Evolutionary conservation across 495 filamentous ascomycete genomes (phyloP).

Genomic region (Cudoniella acicularis): DNA sequence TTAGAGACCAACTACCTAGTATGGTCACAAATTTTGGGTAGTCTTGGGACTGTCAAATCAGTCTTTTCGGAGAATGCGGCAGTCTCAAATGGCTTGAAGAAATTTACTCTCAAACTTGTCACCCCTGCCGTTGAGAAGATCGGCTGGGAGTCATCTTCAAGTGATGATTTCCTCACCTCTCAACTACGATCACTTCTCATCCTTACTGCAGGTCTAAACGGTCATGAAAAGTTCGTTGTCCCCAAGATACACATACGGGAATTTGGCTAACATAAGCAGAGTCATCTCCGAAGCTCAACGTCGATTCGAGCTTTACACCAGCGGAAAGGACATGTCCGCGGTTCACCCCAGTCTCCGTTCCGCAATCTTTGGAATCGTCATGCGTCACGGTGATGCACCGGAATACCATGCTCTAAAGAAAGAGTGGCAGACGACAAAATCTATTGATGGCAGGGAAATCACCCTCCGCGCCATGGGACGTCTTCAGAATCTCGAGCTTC

Average conservation of each 20-base stretch:
- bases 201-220: conserved; percentile 63
- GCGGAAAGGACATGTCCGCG: conserved; percentile 59
- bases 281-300: conserved; percentile 64
- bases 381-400: conserved; percentile 60
- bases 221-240: conserved; percentile 62
- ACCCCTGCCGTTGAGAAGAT: conserved; percentile 67
- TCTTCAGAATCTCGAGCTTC: conserved; percentile 56
- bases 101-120: conserved; percentile 69
- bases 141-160: conserved; percentile 75
- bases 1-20: conserved; percentile 82
- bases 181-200: conserved; percentile 81
- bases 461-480: conserved; percentile 73
- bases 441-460: conserved; percentile 88
- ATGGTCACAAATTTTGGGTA: conserved; percentile 77
- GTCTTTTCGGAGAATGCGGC: conserved; percentile 49
- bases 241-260: neutral
- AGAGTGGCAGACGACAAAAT: conserved; percentile 74
- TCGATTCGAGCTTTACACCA: conserved; percentile 71
- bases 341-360: conserved; percentile 71
- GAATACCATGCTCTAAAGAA: conserved; percentile 69
- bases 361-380: conserved; percentile 74
- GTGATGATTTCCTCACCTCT: conserved; percentile 76
- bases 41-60: conserved; percentile 51
- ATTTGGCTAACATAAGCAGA: conserved; percentile 37
- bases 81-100: conserved; percentile 59